Base-by-base conservation (phyloP, 2,329 filamentous ascomycete genomes). In the Phialophora macrospora region DNA sequence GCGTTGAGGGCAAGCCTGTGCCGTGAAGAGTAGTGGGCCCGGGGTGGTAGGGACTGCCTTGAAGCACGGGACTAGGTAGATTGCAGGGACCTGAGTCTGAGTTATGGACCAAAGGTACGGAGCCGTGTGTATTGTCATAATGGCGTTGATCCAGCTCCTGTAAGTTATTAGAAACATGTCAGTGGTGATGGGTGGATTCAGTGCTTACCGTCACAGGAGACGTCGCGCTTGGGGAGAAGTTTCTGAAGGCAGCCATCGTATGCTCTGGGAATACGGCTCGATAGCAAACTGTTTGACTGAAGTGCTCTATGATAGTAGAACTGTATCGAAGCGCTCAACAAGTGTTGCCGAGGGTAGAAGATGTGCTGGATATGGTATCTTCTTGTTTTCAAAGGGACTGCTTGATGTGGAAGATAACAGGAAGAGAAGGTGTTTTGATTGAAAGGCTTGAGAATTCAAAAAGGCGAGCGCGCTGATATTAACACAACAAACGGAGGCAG, bases 141-240 rank as follows among this genome's bases (percentile, higher is more conserved):
- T 12, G 52, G 30, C n/a, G 24, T 57, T 51, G 44, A 32, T 4
- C 11, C 14, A 17, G 26, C 44, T 34, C 63, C 57, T 65, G 28
- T 28, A 26, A 4, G 22, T 38, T 24, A 14, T 61, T 55, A 65
- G 63, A 30, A 9, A 48, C 46, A n/a, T 44, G 5, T 30, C n/a
- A 26, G 9, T 14, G 38, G 34, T 44, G 38, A 32, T 38, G n/a
- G 1, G 22, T 6, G 12, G 44, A n/a, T 9, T 63, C n/a, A 60
- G 48, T 60, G 49, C 55, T 56, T 60, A 64, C 62, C 62, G 26
- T 55, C 54, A 49, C n/a, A 28, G 8, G 3, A 9, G 61, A 30
- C n/a, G 14, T 46, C 30, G 44, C 17, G 51, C 20, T 20, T 2
- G 34, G 24, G 60, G n/a, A 34, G 38, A 12, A 20, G 32, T n/a